Conservation (phyloP, 139 green algal genomes). For the Desmodesmus armatus region DNA sequence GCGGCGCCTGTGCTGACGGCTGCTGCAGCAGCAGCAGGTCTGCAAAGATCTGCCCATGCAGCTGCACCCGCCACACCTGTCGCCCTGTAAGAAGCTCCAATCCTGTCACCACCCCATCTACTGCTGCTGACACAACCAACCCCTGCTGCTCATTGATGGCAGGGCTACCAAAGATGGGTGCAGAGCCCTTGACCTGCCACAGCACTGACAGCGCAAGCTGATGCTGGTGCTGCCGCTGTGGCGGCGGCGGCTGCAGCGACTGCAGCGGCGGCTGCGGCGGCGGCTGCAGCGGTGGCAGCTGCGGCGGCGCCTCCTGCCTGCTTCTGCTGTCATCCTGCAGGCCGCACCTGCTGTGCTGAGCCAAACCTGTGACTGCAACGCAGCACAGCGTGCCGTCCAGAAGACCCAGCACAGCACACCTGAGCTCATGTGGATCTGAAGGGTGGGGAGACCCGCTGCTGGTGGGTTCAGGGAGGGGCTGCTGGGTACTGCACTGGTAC, state of each 20-base stretch:
- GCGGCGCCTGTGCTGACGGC: no score
- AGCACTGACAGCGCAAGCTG: not conserved
- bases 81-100: not conserved
- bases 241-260: not conserved
- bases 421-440: no score
- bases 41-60: slow-evolving; percentile 48
- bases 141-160: not conserved
- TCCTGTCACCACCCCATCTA: slow-evolving; percentile 1
- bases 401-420: slow-evolving; percentile 2
- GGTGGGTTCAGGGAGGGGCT: no score
- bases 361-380: not conserved
- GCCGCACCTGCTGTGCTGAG: slow-evolving; percentile 13
- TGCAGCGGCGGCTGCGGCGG: slow-evolving; percentile 1
- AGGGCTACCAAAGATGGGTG: slow-evolving; percentile 24
- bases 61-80: not conserved
- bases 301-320: not conserved
- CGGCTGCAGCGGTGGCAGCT: slow-evolving; percentile 25
- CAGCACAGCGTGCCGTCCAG: slow-evolving; percentile 14
- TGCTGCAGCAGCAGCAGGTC: slow-evolving; percentile 43
- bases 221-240: not conserved
- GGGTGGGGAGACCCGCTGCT: no score
- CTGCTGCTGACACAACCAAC: not conserved
- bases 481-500: no score
- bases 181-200: not conserved
- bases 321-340: not conserved